A percentile compares a stretch with the other conserved stretches of the same genome.
Conservation (phyloP, 345 rosid genomes). For the Cardamine occulta region DNA sequence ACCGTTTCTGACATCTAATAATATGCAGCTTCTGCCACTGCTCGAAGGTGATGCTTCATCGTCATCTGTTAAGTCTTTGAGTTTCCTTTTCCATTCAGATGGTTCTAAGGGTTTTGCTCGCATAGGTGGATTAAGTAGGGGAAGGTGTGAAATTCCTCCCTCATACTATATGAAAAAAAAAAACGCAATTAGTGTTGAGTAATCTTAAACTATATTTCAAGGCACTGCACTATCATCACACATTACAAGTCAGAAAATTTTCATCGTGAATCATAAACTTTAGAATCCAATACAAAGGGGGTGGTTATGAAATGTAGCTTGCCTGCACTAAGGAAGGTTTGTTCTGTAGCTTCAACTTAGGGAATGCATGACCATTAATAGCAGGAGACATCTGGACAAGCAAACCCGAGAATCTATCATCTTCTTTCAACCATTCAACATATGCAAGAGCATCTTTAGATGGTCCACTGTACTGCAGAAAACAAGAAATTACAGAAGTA, state of each 20-base stretch:
- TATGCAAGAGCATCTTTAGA: conserved; percentile 73
- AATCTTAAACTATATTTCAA: conserved; percentile 13
- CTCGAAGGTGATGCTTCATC: conserved; percentile 40
- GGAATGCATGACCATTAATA: conserved; percentile 77
- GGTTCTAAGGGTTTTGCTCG: conserved; percentile 79
- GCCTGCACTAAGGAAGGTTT: conserved; percentile 93
- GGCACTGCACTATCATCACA: conserved; percentile 2
- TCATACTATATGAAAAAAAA: conserved; percentile 57
- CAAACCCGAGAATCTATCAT: conserved; percentile 67
- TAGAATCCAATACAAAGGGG: conserved; percentile 8
- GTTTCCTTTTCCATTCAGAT: conserved; percentile 77
- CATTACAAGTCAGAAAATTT: neutral
- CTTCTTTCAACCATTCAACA: conserved; percentile 77
- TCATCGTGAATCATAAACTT: neutral
- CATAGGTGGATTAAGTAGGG: conserved; percentile 71
- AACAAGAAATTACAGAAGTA: conserved; percentile 16
- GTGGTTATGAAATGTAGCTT: conserved; percentile 37
- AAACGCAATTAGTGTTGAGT: neutral
- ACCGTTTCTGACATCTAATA: conserved; percentile 94
- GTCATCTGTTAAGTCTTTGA: conserved; percentile 50
- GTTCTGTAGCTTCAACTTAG: conserved; percentile 80
- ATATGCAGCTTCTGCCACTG: conserved; percentile 48
- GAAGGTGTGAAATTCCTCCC: conserved; percentile 84
- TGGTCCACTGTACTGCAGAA: conserved; percentile 92
- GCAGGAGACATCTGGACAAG: conserved; percentile 90